Base-by-base conservation (phyloP, 2,329 filamentous ascomycete species). In the Ceratocystis alfenasii region DNA sequence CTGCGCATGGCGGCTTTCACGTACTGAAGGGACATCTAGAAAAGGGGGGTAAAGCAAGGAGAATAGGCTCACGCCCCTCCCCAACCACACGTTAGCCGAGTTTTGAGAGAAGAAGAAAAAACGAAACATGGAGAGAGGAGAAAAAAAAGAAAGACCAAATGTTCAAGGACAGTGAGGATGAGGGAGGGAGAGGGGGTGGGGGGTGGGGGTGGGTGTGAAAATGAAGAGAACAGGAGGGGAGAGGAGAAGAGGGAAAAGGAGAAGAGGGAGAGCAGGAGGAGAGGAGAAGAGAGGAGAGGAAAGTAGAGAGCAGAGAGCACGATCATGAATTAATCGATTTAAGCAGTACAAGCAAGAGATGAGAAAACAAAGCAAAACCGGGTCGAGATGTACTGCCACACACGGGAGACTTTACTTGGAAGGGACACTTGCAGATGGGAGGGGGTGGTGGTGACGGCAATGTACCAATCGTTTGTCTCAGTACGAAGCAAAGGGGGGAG, bases 391-490 rank as follows among this genome's bases (percentile, higher is more conserved):
- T 59, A 45, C 46, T 70, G 69, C 45, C 70, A 68, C 71, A 76
- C 75, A 72, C 70, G 70, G 46, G 71, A 70, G 28, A 73, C 71
- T 33, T 72, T 71, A 70, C 74, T 75, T 65, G 75, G 74, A 69
- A 76, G 76, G 28, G 74, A 64, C 75, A 44, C 15, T 45, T 46
- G 63, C 12, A 25, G 63, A 22, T 36, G 59, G n/a, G 36, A 5
- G 36, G 36, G 10, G 36, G 36, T 41, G 36, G 36, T 41, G 36
- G 36, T 41, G 36, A 41, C 12, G 22, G 20, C 22, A 10, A 53
- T 57, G 53, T 57, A 57, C 53, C 30, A 22, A 28, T 57, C 7
- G 48, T 7, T 20, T 50, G 48, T 50, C 48, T 25, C 20, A 25
- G 48, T 10, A 22, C 48, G 20, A 50, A 25, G 17, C 8, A 25